phyloP scores from a whole-genome alignment of 768 basidiomycete species.

The Mycena polygramma region DNA sequence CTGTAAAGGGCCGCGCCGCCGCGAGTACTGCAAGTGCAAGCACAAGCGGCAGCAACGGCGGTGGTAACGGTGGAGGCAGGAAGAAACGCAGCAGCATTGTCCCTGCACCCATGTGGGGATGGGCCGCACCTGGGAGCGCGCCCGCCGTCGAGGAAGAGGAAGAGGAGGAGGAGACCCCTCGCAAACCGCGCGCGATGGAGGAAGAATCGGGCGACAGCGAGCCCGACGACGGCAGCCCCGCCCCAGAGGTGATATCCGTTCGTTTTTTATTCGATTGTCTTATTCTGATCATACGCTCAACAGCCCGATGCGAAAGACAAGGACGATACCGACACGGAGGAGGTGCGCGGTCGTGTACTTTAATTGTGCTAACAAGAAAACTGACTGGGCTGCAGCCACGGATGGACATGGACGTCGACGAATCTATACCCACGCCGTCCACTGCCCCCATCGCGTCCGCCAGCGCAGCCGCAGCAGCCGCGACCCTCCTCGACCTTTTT shows the following conservation, averaged over 20 bases:
- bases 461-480: constrained; percentile 30
- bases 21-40: constrained; percentile 29
- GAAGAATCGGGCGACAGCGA: constrained; percentile 71
- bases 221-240: constrained; percentile 44
- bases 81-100: constrained; percentile 77
- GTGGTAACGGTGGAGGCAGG: constrained; percentile 47
- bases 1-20: constrained; percentile 33
- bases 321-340: constrained; percentile 42
- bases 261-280: neutral
- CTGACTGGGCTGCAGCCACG: constrained; percentile 13
- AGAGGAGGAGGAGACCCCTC: constrained; percentile 62
- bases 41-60: constrained; percentile 30
- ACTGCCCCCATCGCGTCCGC: constrained; percentile 20
- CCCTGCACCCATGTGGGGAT: constrained; percentile 89
- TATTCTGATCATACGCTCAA: neutral
- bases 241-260: constrained; percentile 24
- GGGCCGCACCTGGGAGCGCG: constrained; percentile 70
- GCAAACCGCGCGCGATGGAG: constrained; percentile 68
- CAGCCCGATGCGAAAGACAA: constrained; percentile 40
- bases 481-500: constrained; percentile 36
- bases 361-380: neutral
- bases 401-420: constrained; percentile 34
- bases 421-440: constrained; percentile 15
- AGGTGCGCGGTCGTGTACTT: constrained; percentile 20
- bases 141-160: constrained; percentile 61